Evolutionary conservation across 148 eudicot genomes (phyloP).

Genomic region (Silene uniflora): DNA sequence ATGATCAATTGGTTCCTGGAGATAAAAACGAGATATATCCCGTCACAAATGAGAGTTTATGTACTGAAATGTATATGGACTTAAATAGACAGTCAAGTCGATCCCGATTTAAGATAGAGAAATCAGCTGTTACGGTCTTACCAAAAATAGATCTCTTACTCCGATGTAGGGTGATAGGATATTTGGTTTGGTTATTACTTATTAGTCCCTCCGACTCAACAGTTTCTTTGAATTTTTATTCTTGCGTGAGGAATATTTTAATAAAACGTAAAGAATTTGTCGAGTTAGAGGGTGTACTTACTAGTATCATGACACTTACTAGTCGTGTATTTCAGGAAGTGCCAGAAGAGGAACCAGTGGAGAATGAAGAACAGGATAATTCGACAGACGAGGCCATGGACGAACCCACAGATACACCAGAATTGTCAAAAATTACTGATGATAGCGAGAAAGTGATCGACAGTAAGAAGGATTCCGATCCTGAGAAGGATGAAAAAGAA

Average conservation of each 20-base stretch:
- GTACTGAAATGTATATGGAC: no score
- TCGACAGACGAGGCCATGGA: not conserved
- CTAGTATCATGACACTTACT: conserved; percentile 1
- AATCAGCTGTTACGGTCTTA: no score
- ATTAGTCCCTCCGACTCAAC: not conserved
- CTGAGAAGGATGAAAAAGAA: conserved; percentile 42
- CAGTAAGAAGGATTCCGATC: conserved; percentile 14
- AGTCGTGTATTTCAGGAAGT: conserved; percentile 40
- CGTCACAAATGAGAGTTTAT: no score
- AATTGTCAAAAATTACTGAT: not conserved
- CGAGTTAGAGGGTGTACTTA: no score
- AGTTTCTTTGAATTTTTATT: no score
- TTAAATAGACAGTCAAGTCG: no score
- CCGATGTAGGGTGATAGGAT: not conserved
- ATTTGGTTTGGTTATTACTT: not conserved
- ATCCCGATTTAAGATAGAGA: no score
- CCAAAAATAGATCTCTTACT: not conserved
- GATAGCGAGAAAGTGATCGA: conserved; percentile 16
- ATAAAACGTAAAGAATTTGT: no score
- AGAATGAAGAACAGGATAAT: conserved; percentile 17
- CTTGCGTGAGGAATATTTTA: no score
- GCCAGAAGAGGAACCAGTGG: conserved; percentile 28
- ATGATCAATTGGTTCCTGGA: no score
- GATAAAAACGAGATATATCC: no score
- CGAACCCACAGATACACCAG: not conserved